Evolutionary conservation across 202 grass and related monocot genomes (phyloP), one percentile per base, ranked within the genome.

Genomic region (Panicum hallii): DNA sequence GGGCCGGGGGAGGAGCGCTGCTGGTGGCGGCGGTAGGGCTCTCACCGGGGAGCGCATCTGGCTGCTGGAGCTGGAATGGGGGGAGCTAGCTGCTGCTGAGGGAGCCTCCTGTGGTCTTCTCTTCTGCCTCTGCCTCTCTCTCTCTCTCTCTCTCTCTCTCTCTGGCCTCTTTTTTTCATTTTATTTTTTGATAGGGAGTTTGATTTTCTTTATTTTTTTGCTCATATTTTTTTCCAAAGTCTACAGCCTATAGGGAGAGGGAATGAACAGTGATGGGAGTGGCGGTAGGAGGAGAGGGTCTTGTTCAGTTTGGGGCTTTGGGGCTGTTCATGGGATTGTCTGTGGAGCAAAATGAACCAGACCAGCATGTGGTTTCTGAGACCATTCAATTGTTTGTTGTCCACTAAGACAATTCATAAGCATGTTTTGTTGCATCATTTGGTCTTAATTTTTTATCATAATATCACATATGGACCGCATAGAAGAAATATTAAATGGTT

Each of bases 261-360:
- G 53, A 48, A 80, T 60, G 77, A 71, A 89, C 67, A 89, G 77
- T 64, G 63, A 67, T 70, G 70, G 54, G 44, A 85, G 76, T 69
- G 77, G 70, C 2, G 63, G 70, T 72, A 83, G 65, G 36, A 75
- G 13, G 17, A 14, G 17, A 19, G 61, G 74, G 28, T 16, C n/a
- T 55, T 70, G 43, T 72, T 63, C 56, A 72, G 60, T 64, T 54
- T 74, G 30, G 56, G 64, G 16, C 16, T 56, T 19, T 36, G 66
- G 74, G 43, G n/a, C 23, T 22, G 8, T 13, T 17, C 36, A 5
- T 16, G 4, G 20, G 87, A 88, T 88, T 61, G 60, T 84, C 5
- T 88, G 87, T 7, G 81, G 20, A 74, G 17, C 19, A 52, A 23
- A 19, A 30, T 32, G 20, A 15, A 54, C 15, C 11, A 41, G 11